phyloP scores from a whole-genome alignment of 768 basidiomycete genomes.

The Gloeopeniophorella convolvens region DNA sequence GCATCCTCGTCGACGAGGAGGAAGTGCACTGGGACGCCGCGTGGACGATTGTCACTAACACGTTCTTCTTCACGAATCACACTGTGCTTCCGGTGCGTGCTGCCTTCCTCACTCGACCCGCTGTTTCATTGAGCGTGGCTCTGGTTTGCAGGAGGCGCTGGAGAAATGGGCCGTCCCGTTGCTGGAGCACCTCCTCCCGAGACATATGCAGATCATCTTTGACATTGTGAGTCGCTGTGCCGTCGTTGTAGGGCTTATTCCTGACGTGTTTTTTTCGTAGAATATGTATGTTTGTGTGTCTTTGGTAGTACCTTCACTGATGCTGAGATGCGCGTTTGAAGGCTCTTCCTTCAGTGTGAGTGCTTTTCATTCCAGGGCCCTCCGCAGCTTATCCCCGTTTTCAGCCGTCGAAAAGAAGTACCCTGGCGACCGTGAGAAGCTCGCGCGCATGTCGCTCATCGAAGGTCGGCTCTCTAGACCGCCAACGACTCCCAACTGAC shows the following conservation, averaged over 20 bases:
- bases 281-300: slow-evolving; percentile 38
- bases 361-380: not conserved
- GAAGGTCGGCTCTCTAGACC: slow-evolving; percentile 69
- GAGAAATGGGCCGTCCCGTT: slow-evolving; percentile 93
- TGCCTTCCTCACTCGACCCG: not conserved
- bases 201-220: slow-evolving; percentile 89
- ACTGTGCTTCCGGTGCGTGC: slow-evolving; percentile 77
- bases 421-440: slow-evolving; percentile 77
- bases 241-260: slow-evolving; percentile 26
- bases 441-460: slow-evolving; percentile 86
- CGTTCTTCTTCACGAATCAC: slow-evolving; percentile 95
- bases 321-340: slow-evolving; percentile 24
- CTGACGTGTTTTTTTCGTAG: slow-evolving; percentile 26
- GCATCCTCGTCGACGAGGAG: slow-evolving; percentile 88
- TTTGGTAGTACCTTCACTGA: not conserved
- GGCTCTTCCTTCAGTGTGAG: slow-evolving; percentile 65
- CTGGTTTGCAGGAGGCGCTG: slow-evolving; percentile 54
- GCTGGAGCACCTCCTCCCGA: slow-evolving; percentile 77
- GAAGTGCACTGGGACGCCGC: slow-evolving; percentile 76
- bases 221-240: slow-evolving; percentile 51
- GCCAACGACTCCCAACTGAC: no score
- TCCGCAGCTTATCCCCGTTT: not conserved
- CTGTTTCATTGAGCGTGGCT: not conserved
- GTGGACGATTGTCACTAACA: slow-evolving; percentile 84
- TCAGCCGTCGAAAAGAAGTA: slow-evolving; percentile 83